Conservation (phyloP, 305 asterid species). For the Petunia hybrid region DNA sequence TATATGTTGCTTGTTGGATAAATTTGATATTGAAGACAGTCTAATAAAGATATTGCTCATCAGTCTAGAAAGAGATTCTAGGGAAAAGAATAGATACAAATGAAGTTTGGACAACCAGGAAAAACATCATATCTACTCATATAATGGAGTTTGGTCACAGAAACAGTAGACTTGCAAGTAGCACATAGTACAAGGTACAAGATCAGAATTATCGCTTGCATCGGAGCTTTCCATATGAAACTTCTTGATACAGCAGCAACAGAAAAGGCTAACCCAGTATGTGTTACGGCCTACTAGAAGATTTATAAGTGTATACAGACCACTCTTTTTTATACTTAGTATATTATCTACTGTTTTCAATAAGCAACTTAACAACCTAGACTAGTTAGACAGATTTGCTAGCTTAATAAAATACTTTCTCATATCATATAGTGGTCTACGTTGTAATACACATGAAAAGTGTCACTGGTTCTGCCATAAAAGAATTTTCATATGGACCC, state of each 20-base stretch:
- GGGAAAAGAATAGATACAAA: background rate
- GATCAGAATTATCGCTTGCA: background rate
- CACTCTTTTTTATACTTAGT: background rate
- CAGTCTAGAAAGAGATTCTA: background rate
- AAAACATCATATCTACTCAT: background rate
- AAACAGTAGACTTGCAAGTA: background rate
- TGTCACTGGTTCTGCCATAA: background rate
- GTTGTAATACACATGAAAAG: background rate
- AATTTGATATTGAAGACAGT: background rate
- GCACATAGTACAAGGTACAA: background rate
- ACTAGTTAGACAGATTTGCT: background rate
- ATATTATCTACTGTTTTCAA: background rate
- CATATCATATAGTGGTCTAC: background rate
- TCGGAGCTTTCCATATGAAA: constrained; percentile 4
- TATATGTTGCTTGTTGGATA: background rate
- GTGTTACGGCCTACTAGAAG: background rate
- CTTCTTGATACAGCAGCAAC: background rate
- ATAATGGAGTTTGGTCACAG: background rate
- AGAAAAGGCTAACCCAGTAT: background rate
- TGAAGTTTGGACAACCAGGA: background rate
- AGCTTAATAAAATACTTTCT: constrained; percentile 9
- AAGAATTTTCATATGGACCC: too few relatives aligned
- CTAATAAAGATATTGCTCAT: background rate
- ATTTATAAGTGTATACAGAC: background rate
- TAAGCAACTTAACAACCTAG: background rate